Percentiles rank a stretch among this genome's conserved stretches.
Conservation (phyloP, 441 rosid genomes). For the Pelargonium myrrhifolium region DNA sequence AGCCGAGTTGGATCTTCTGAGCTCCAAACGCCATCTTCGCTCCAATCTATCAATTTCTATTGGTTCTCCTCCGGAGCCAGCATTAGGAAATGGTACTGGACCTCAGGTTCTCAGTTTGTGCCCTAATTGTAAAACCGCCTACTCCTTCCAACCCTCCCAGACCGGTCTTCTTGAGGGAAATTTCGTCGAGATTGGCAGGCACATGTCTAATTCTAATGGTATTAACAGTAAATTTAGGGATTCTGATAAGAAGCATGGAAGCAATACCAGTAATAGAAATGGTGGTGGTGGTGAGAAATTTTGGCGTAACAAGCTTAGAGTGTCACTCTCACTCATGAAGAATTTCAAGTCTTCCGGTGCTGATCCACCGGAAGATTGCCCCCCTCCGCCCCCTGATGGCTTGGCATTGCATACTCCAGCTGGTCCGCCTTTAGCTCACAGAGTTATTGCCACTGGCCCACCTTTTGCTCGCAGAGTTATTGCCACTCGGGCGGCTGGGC, state of each 20-base stretch:
- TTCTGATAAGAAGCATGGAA: not conserved
- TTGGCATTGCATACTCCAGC: slow-evolving; percentile 59
- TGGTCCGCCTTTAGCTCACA: slow-evolving; percentile 66
- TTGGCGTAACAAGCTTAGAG: slow-evolving; percentile 31
- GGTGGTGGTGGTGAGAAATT: slow-evolving; percentile 25
- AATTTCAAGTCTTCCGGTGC: slow-evolving; percentile 57
- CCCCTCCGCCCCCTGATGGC: slow-evolving; percentile 38
- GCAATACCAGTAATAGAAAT: slow-evolving; percentile 6
- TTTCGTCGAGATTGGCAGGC: slow-evolving; percentile 69
- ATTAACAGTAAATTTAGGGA: slow-evolving; percentile 19
- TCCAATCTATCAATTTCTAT: slow-evolving; percentile 21
- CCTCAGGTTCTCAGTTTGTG: slow-evolving; percentile 74
- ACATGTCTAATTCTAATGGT: slow-evolving; percentile 14
- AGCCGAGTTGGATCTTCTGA: slow-evolving; percentile 68
- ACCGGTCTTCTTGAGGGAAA: slow-evolving; percentile 75
- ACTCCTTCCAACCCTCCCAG: slow-evolving; percentile 56
- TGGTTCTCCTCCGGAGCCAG: slow-evolving; percentile 23
- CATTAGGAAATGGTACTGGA: slow-evolving; percentile 7
- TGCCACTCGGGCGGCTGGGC: slow-evolving; percentile 37
- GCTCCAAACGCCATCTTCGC: slow-evolving; percentile 48
- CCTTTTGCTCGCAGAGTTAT: slow-evolving; percentile 61
- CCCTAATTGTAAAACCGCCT: slow-evolving; percentile 83
- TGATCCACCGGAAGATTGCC: slow-evolving; percentile 67
- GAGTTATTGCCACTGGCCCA: slow-evolving; percentile 60
- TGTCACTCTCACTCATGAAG: slow-evolving; percentile 64